Evolutionary conservation across 495 filamentous ascomycete species (phyloP).

Genomic region (Podospora tetraspora): DNA sequence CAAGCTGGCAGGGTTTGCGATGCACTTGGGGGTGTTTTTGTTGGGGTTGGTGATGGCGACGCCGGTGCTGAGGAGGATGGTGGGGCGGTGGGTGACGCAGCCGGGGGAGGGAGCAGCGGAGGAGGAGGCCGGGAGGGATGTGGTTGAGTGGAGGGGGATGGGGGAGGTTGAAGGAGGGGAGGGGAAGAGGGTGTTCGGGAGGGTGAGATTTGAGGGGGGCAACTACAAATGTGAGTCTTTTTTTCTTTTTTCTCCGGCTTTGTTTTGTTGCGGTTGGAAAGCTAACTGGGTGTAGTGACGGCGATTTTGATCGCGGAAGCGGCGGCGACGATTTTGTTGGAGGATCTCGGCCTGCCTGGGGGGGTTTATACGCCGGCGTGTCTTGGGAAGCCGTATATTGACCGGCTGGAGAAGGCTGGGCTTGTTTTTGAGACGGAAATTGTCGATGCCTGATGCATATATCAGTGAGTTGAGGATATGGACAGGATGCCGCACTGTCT

Average conservation of each 20-base stretch:
- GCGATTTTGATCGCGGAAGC: slow-evolving; percentile 63
- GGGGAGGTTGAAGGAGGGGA: slow-evolving; percentile 40
- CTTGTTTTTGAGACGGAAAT: slow-evolving; percentile 55
- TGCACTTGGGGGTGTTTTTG: slow-evolving; percentile 54
- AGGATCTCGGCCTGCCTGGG: slow-evolving; percentile 56
- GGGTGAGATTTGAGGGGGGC: slow-evolving; percentile 54
- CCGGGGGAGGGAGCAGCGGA: slow-evolving; percentile 63
- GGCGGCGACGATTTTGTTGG: slow-evolving; percentile 63
- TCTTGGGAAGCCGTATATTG: slow-evolving; percentile 69
- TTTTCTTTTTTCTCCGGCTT: background rate
- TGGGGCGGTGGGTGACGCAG: slow-evolving; percentile 44
- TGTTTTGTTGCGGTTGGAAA: background rate
- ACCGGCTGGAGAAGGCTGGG: slow-evolving; percentile 60
- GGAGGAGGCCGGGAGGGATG: slow-evolving; percentile 53
- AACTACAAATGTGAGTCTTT: slow-evolving; percentile 55
- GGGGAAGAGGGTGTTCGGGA: slow-evolving; percentile 51
- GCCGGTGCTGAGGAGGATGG: slow-evolving; percentile 33
- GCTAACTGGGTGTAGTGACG: slow-evolving; percentile 49
- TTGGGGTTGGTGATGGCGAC: slow-evolving; percentile 47
- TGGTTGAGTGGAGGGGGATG: slow-evolving; percentile 60
- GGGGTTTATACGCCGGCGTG: slow-evolving; percentile 73
- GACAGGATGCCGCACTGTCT: background rate
- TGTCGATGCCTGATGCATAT: slow-evolving; percentile 11
- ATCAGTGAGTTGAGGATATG: background rate
- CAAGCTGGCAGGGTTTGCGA: slow-evolving; percentile 48